phyloP scores from a whole-genome alignment of 331 rosid genomes.

The Phaseolus coccineus region DNA sequence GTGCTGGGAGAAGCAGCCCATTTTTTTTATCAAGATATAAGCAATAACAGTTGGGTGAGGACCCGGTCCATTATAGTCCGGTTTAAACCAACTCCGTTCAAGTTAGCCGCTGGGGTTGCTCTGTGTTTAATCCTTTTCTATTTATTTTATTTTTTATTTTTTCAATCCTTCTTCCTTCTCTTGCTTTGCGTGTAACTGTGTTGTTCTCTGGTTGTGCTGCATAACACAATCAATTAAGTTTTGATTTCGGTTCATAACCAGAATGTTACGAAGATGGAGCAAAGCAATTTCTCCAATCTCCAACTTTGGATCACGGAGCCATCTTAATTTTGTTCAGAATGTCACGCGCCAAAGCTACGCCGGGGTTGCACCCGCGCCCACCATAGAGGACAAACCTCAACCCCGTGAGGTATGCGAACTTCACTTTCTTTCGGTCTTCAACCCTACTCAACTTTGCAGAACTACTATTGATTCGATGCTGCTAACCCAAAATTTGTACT shows the following conservation, averaged over 20 bases:
- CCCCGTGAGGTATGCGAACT: conserved; percentile 54
- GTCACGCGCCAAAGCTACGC: conserved; percentile 58
- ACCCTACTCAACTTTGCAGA: not conserved
- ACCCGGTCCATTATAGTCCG: not conserved
- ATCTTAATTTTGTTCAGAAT: conserved; percentile 39
- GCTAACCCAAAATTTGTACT: conserved; percentile 27
- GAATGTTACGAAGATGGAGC: conserved; percentile 77
- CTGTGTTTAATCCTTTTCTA: not conserved
- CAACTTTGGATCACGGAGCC: conserved; percentile 54
- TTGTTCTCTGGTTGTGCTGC: not conserved
- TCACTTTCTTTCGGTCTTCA: not conserved
- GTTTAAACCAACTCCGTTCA: not conserved
- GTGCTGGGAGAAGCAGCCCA: too few species aligned
- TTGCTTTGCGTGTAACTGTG: not conserved
- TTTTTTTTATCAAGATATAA: too few species aligned
- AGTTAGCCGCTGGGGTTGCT: not conserved
- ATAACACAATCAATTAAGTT: not conserved
- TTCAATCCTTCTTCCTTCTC: not conserved
- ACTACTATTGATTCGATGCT: conserved; percentile 25
- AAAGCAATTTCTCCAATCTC: conserved; percentile 58
- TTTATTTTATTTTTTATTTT: too few species aligned
- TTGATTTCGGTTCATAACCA: conserved; percentile 37
- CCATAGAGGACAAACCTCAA: conserved; percentile 41
- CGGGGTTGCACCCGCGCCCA: conserved; percentile 66
- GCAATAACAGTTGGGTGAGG: too few species aligned